These are phyloP conservation scores for Diaporthe citriasiana DNA, from an alignment of 2,329 filamentous ascomycete genomes.

Conservation along the genomic window DNA sequence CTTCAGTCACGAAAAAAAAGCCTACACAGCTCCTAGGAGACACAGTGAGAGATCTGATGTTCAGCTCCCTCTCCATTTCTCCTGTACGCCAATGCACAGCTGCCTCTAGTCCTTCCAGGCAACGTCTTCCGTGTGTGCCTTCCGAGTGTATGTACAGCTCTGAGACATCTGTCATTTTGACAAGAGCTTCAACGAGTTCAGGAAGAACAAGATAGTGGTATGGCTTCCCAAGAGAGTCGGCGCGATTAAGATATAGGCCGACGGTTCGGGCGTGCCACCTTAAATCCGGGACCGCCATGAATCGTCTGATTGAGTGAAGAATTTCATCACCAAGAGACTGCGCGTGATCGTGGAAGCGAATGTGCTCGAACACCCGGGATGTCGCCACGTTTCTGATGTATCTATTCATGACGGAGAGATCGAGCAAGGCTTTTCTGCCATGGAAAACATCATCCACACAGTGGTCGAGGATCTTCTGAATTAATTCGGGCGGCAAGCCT, in stretches of 20 bases:
- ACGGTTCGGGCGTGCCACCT: background rate
- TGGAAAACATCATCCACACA: background rate
- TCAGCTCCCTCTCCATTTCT: too few relatives aligned
- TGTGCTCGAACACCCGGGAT: background rate
- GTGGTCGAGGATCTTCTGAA: background rate
- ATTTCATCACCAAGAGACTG: background rate
- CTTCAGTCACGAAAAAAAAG: too few relatives aligned
- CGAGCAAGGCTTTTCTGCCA: background rate
- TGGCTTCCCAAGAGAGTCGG: background rate
- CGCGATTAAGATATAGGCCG: background rate
- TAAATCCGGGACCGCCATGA: background rate
- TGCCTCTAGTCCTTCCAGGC: background rate
- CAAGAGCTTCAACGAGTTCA: background rate
- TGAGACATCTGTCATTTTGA: background rate
- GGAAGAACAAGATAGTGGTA: background rate
- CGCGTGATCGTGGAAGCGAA: background rate
- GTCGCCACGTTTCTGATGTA: background rate
- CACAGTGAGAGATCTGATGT: background rate
- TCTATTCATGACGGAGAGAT: background rate
- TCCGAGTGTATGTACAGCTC: background rate
- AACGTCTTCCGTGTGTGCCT: background rate
- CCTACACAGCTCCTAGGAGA: too few relatives aligned
- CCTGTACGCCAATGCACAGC: background rate
- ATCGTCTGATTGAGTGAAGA: background rate
- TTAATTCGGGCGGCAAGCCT: background rate